phyloP scores from a whole-genome alignment of 805 yeast genomes.

The Saccharomycopsis schoenii region DNA sequence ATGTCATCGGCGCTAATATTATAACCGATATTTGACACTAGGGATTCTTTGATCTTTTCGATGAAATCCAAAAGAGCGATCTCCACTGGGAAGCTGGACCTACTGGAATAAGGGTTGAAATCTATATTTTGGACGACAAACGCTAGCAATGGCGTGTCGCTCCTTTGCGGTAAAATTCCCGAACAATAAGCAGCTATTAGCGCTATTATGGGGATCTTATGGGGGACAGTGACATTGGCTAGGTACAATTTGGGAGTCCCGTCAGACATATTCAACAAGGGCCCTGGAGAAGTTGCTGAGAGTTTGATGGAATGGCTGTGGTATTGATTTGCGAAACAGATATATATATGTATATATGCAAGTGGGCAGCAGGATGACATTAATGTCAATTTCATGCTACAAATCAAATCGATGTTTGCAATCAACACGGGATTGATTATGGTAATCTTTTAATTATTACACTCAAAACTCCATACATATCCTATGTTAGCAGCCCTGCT shows the following conservation, averaged over 20 bases:
- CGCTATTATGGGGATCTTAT: constrained; percentile 41
- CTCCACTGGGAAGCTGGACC: constrained; percentile 22
- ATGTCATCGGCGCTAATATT: not conserved
- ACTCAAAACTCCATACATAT: not conserved
- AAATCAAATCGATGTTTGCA: not conserved
- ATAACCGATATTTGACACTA: constrained; percentile 20
- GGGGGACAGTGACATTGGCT: constrained; percentile 37
- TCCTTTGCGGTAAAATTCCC: constrained; percentile 29
- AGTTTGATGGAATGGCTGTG: no score
- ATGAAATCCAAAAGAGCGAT: constrained; percentile 29
- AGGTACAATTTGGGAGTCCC: not conserved
- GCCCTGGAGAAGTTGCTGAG: not conserved
- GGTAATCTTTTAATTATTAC: not conserved
- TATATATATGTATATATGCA: no score
- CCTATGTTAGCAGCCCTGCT: not conserved
- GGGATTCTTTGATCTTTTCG: constrained; percentile 19
- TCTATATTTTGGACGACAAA: constrained; percentile 36
- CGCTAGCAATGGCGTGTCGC: constrained; percentile 31
- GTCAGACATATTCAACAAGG: not conserved
- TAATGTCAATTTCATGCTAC: not conserved
- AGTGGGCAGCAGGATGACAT: not conserved
- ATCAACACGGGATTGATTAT: no score
- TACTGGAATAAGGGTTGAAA: constrained; percentile 24
- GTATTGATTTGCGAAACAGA: no score
- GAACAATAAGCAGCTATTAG: constrained; percentile 39